A percentile compares a stretch with the other conserved stretches of the same genome.
These are phyloP conservation scores for Boletus reticulatus DNA, from an alignment of 768 basidiomycete genomes.

Conservation along the genomic window DNA sequence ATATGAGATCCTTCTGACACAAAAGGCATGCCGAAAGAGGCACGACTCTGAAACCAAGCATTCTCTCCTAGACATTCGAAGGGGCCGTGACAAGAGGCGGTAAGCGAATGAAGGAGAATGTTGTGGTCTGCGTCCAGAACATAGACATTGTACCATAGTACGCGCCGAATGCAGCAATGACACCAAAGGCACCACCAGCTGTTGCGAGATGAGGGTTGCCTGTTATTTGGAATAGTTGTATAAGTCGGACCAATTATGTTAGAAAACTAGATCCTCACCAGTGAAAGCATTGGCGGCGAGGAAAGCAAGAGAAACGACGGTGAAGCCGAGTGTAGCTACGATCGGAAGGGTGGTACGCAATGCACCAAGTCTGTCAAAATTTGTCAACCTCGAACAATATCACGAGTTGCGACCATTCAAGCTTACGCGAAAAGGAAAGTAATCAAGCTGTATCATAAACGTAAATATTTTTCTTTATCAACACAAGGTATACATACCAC, in stretches of 20 bases:
- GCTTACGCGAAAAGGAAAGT: conserved; percentile 26
- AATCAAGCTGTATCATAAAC: conserved; percentile 14
- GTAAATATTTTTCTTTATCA: not conserved
- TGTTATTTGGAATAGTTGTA: not conserved
- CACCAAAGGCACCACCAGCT: conserved; percentile 25
- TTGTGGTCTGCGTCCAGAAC: conserved; percentile 32
- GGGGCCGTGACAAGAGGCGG: conserved; percentile 20
- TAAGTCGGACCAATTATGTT: not conserved
- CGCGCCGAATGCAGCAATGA: conserved; percentile 28
- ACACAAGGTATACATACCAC: conserved; percentile 11
- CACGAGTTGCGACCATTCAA: not conserved
- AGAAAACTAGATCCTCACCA: conserved; percentile 10
- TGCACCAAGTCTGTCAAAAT: conserved; percentile 21
- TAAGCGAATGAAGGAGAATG: conserved; percentile 25
- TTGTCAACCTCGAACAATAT: not conserved
- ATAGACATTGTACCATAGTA: conserved; percentile 27
- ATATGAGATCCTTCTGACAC: no score
- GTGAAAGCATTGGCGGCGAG: conserved; percentile 28
- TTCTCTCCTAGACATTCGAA: conserved; percentile 6
- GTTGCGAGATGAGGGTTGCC: conserved; percentile 25
- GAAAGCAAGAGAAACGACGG: conserved; percentile 23
- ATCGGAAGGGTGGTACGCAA: conserved; percentile 27
- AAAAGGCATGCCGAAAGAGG: no score
- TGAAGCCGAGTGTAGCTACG: conserved; percentile 18
- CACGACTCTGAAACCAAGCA: no score